These are phyloP conservation scores for Neckera pumila DNA, from an alignment of 225 moss, liverwort and hornwort species.

Conservation along the genomic window DNA sequence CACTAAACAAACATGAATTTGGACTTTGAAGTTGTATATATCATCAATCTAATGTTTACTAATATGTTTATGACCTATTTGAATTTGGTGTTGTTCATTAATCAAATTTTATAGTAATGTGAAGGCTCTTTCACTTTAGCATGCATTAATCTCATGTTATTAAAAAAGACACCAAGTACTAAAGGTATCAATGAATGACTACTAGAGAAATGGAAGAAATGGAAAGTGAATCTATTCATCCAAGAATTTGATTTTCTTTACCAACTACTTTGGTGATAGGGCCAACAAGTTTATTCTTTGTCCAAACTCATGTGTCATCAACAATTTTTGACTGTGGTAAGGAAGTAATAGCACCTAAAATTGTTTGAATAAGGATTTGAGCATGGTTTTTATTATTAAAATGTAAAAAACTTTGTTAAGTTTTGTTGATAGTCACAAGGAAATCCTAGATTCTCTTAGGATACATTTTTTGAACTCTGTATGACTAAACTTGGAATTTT, in stretches of 20 bases:
- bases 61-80: not conserved
- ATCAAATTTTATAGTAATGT: not conserved
- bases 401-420: not conserved
- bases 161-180: accelerated
- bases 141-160: not conserved
- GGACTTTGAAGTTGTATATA: not conserved
- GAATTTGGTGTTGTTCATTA: accelerated
- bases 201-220: not conserved
- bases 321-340: not conserved
- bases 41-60: not conserved
- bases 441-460: too few species aligned
- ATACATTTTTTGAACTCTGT: not conserved
- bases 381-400: too few species aligned
- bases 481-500: not conserved
- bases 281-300: too few species aligned
- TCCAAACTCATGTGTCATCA: not conserved
- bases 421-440: not conserved
- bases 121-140: accelerated
- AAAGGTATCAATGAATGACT: not conserved
- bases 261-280: too few species aligned
- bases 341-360: not conserved
- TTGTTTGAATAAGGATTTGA: too few species aligned
- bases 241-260: accelerated
- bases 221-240: not conserved
- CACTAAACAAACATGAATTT: not conserved